These are phyloP conservation scores for Pleoardoris graminearum DNA, from an alignment of 2,329 filamentous ascomycete genomes.

Conservation along the genomic window DNA sequence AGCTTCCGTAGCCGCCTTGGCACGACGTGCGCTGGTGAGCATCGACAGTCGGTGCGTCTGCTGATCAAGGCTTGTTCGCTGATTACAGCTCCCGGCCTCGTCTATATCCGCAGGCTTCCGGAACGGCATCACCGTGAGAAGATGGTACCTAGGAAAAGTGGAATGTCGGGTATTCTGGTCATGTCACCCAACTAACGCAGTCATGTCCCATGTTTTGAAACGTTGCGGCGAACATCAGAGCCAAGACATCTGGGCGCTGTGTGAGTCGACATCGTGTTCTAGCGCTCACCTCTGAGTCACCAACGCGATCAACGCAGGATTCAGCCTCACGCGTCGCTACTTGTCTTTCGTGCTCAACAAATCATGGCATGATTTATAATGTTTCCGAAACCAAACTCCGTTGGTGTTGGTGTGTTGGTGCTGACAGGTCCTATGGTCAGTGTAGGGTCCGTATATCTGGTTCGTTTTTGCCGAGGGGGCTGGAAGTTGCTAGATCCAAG, in stretches of 20 bases:
- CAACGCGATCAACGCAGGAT: not conserved
- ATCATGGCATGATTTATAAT: not conserved
- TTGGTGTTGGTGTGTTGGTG: not conserved
- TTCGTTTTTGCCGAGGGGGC: not conserved
- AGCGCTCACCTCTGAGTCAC: slow-evolving; percentile 2
- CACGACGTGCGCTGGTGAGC: slow-evolving; percentile 4
- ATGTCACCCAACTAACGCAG: not conserved
- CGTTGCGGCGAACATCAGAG: not conserved
- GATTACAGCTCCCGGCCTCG: slow-evolving; percentile 1
- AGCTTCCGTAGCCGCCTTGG: slow-evolving; percentile 18
- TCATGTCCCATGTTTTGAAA: not conserved
- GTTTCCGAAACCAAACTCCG: not conserved
- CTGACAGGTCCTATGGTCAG: not conserved
- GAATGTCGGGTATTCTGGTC: not conserved
- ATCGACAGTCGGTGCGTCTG: slow-evolving; percentile 7
- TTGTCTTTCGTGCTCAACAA: not conserved
- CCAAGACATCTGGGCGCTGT: not conserved
- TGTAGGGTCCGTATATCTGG: not conserved
- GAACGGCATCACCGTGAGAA: not conserved
- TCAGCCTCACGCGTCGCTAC: not conserved
- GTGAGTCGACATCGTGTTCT: not conserved
- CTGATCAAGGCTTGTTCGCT: slow-evolving; percentile 10
- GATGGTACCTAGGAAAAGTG: not conserved
- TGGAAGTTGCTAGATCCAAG: too few relatives aligned
- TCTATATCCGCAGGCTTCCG: slow-evolving; percentile 6